These are phyloP conservation scores for Cucurbita pepo DNA, from an alignment of 306 rosid genomes.

Conservation along the genomic window DNA sequence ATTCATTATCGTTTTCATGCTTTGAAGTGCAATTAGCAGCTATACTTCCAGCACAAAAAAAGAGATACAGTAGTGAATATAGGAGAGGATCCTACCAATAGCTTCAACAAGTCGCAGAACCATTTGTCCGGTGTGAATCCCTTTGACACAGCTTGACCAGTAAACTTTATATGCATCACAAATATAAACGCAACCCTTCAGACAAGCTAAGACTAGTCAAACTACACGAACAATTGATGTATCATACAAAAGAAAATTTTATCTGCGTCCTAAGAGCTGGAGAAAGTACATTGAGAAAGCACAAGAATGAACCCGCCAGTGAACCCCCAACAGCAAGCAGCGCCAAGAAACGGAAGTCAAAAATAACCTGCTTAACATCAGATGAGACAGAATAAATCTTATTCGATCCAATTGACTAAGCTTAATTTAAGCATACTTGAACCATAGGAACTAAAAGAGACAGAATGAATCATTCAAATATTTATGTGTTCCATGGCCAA, in stretches of 20 bases:
- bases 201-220: constrained; percentile 11
- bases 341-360: constrained; percentile 94
- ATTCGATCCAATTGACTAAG: neutral
- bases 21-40: too few relatives aligned
- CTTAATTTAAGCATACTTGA: neutral
- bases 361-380: constrained; percentile 49
- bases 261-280: neutral
- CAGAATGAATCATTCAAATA: neutral
- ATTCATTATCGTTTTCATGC: neutral
- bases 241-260: neutral
- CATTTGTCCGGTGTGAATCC: constrained; percentile 81
- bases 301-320: constrained; percentile 83
- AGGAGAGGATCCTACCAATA: constrained; percentile 38
- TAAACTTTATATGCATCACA: constrained; percentile 74
- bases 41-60: neutral
- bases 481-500: neutral
- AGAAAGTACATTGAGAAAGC: constrained; percentile 78
- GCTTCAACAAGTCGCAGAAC: constrained; percentile 88
- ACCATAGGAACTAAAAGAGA: neutral
- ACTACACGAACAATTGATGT: neutral
- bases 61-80: neutral
- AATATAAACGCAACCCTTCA: constrained; percentile 79
- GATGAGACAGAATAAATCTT: neutral
- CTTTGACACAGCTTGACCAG: constrained; percentile 85
- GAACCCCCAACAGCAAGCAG: constrained; percentile 88